phyloP scores from a whole-genome alignment of 2,329 filamentous ascomycete species.

The Macrophomina tecta region DNA sequence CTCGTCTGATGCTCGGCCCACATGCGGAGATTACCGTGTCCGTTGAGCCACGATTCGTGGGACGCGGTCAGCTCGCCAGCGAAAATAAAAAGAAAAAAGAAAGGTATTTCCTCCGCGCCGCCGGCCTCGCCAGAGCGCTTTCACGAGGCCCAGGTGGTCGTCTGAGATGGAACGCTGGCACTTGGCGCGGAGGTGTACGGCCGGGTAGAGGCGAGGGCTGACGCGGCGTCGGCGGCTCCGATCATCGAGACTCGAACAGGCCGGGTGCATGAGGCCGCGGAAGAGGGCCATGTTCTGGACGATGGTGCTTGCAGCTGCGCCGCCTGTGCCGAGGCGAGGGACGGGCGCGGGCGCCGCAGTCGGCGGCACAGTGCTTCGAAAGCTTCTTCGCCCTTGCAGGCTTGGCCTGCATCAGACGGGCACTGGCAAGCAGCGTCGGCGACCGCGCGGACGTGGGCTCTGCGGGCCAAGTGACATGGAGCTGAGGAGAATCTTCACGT shows the following conservation, averaged over 20 bases:
- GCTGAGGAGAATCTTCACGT: constrained; percentile 7
- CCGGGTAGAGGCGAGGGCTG: neutral
- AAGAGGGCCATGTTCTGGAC: neutral
- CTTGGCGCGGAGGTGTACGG: neutral
- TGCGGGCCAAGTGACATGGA: neutral
- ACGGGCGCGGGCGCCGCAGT: no score
- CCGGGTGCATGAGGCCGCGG: neutral
- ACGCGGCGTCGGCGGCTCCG: constrained; percentile 20
- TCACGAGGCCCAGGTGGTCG: neutral
- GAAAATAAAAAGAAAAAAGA: neutral
- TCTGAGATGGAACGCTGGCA: neutral
- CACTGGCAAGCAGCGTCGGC: neutral
- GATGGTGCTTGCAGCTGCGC: neutral
- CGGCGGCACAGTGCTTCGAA: neutral
- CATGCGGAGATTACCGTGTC: neutral
- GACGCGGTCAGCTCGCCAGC: neutral
- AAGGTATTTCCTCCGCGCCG: neutral
- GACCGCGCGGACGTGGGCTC: neutral
- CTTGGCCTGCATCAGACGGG: neutral
- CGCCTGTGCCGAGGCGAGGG: neutral
- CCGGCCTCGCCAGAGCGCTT: neutral
- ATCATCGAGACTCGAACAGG: neutral
- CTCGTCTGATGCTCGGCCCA: neutral
- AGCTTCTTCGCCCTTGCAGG: neutral
- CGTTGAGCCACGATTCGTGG: neutral